Evolutionary conservation across 139 green algal species (phyloP).

Genomic region (Yamagishiella unicocca): DNA sequence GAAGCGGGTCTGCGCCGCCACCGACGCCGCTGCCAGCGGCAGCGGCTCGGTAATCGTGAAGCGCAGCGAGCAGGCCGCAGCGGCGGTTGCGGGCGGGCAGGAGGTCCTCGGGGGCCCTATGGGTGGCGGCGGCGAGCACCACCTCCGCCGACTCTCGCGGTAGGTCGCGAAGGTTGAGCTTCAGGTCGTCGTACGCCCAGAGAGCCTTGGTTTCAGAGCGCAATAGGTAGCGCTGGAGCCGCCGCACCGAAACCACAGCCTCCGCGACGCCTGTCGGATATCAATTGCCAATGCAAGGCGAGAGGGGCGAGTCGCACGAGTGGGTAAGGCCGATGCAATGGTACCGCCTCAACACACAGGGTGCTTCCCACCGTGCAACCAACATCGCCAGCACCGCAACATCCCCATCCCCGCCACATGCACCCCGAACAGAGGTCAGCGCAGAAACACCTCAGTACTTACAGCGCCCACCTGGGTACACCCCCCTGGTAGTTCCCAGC

Average conservation of each 20-base stretch:
- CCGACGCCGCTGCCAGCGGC: background rate
- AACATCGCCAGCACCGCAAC: too few relatives aligned
- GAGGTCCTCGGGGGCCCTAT: background rate
- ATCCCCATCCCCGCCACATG: too few relatives aligned
- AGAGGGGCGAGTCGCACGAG: too few relatives aligned
- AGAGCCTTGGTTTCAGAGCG: slow-evolving; percentile 24
- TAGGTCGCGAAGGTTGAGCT: background rate
- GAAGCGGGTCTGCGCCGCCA: background rate
- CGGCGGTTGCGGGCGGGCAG: background rate
- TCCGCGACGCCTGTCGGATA: slow-evolving; percentile 75
- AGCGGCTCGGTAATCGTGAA: background rate
- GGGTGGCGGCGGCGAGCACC: background rate
- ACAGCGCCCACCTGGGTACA: too few relatives aligned
- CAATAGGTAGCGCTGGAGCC: slow-evolving; percentile 67
- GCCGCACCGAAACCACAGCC: slow-evolving; percentile 74
- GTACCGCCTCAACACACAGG: too few relatives aligned
- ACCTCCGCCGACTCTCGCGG: background rate
- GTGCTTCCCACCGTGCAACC: too few relatives aligned
- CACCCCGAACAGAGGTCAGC: too few relatives aligned
- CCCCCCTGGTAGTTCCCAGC: too few relatives aligned
- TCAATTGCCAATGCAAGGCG: too few relatives aligned
- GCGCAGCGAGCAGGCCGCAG: slow-evolving; percentile 7
- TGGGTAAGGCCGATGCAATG: too few relatives aligned
- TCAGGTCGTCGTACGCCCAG: slow-evolving; percentile 35
- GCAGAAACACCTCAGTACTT: too few relatives aligned